phyloP scores from a whole-genome alignment of 345 rosid genomes.

The Leavenworthia alabamica region DNA sequence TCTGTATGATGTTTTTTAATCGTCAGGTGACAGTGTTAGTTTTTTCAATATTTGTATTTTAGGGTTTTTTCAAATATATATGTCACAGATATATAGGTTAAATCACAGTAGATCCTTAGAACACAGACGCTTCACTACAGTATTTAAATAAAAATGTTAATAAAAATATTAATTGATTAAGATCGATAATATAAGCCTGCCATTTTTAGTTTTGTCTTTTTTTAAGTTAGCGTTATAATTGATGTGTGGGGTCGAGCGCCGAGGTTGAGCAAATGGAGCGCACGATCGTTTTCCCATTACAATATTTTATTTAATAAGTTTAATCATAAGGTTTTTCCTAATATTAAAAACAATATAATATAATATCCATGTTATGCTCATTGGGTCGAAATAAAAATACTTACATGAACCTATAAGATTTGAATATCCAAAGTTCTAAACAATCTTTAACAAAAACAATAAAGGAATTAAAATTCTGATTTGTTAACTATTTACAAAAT shows the following conservation, averaged over 20 bases:
- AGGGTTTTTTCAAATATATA: not conserved
- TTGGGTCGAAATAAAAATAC: conserved; percentile 11
- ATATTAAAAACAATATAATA: not conserved
- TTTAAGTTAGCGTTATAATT: conserved; percentile 31
- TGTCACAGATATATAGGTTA: not conserved
- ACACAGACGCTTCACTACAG: not conserved
- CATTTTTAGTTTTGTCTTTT: conserved; percentile 14
- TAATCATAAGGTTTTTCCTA: conserved; percentile 13
- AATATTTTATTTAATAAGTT: conserved; percentile 19
- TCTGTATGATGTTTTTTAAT: not conserved
- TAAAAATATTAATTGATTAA: conserved; percentile 9
- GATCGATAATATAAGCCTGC: conserved; percentile 22
- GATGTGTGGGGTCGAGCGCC: conserved; percentile 36
- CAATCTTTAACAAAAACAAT: too few relatives aligned
- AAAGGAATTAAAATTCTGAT: not conserved
- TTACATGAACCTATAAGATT: not conserved
- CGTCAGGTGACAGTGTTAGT: not conserved
- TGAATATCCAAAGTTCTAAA: not conserved
- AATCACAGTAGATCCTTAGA: not conserved
- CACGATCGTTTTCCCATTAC: conserved; percentile 29
- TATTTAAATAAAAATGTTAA: not conserved
- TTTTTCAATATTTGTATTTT: not conserved
- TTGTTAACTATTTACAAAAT: not conserved
- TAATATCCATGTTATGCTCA: conserved; percentile 7
- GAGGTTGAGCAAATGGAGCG: conserved; percentile 35